Conservation (phyloP, 1,139 yeast species). For the Yamadazyma triangularis region DNA sequence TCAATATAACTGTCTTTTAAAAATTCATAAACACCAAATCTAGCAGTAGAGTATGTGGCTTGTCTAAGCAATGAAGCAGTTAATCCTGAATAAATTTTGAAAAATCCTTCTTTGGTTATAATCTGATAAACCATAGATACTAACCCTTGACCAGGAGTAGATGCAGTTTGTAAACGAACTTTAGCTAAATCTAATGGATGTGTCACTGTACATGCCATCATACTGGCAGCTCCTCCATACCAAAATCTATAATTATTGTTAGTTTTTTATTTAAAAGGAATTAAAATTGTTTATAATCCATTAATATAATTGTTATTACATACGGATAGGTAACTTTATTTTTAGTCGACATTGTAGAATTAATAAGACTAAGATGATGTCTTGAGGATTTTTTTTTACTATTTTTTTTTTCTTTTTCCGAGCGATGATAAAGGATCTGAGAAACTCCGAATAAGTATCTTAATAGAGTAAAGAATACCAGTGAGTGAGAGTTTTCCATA, state of each 20-base stretch:
- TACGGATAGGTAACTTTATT: slow-evolving; percentile 9
- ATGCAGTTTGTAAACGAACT: slow-evolving; percentile 75
- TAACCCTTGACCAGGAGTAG: slow-evolving; percentile 57
- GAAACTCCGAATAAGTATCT: too few relatives aligned
- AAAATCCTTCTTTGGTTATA: slow-evolving; percentile 58
- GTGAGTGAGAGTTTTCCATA: too few relatives aligned
- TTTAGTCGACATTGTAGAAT: too few relatives aligned
- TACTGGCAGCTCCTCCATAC: slow-evolving; percentile 62
- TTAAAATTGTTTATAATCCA: slow-evolving; percentile 1
- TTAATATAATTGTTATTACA: slow-evolving; percentile 1
- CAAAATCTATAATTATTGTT: slow-evolving; percentile 33
- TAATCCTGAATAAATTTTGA: slow-evolving; percentile 72
- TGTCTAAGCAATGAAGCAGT: slow-evolving; percentile 81
- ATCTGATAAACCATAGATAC: slow-evolving; percentile 58
- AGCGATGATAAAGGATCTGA: too few relatives aligned
- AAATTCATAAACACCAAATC: slow-evolving; percentile 80
- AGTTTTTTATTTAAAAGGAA: slow-evolving; percentile 2
- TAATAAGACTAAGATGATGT: too few relatives aligned
- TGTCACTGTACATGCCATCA: slow-evolving; percentile 56
- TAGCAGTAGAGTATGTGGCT: slow-evolving; percentile 81
- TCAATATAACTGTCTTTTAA: slow-evolving; percentile 55
- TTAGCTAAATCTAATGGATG: slow-evolving; percentile 86
- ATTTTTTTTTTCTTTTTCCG: too few relatives aligned
- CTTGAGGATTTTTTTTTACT: too few relatives aligned
- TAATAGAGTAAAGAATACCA: too few relatives aligned